Base-by-base conservation (phyloP, 345 rosid species). In the Carallia pectinifolia region DNA sequence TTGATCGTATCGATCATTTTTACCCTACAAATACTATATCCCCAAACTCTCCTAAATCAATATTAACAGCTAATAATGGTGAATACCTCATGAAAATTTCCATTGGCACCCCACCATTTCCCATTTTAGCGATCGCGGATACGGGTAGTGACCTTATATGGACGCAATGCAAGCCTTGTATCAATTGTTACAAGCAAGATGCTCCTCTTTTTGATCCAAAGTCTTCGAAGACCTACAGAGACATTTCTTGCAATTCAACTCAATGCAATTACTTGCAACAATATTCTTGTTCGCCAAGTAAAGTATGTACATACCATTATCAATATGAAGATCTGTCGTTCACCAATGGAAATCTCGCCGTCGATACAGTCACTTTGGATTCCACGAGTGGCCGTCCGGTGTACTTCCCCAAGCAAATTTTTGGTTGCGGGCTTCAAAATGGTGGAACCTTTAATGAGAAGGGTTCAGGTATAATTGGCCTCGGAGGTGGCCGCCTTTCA, bases 71-170 rank as follows among this genome's bases (percentile, higher is more conserved):
- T 1, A 52, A 40, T 44, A 12, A 64, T 6, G 75, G 75, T 10
- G 68, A 72, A 7, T 72, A 72, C 37, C 64, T 72, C 27, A 65
- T 72, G 65, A 65, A 50, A 59, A 48, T 72, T 6, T 31, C 60
- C 0, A 33, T 72, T 17, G 69, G 75, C 6, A 71, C 75, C 9
- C 75, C 75, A 2, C 75, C 64, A 5, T 5, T 58, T n/a, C 33
- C 44, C 6, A 34, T 56, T 34, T 19, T 71, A 5, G 62, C 55
- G 34, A 40, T 36, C 34, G 52, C 47, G 6, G 75, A 39, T 29
- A 64, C 58, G 1, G 56, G 64, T 17, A 56, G 58, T 56, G 63
- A 71, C 18, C 33, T 71, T 18, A 4, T 64, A 39, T 71, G 75
- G 75, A 58, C 63, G 2, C 75, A 33, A 33, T 33, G 34, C 34